Evolutionary conservation across 2,329 filamentous ascomycete genomes (phyloP).

Genomic region (Claviceps pazoutovae): DNA sequence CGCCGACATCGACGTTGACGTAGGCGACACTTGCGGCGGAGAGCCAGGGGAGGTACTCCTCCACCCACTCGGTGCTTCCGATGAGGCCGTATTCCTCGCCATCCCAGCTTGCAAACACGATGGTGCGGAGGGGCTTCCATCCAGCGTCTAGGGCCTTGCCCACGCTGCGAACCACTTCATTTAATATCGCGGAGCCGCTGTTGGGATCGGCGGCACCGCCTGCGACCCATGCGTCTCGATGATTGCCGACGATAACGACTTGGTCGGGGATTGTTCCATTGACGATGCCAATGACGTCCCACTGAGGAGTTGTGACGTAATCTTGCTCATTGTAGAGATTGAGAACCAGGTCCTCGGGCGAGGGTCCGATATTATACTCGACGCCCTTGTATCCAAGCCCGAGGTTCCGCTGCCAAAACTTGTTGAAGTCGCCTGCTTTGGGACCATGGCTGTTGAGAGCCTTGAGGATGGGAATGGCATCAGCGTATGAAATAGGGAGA

Average conservation of each 20-base stretch:
- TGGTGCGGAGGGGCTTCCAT: conserved; percentile 59
- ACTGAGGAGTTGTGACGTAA: conserved; percentile 68
- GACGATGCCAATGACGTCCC: conserved; percentile 86
- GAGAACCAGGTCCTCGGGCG: conserved; percentile 55
- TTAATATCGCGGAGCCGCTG: conserved; percentile 64
- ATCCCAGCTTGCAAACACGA: conserved; percentile 78
- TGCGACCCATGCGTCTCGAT: conserved; percentile 79
- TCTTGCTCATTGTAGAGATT: conserved; percentile 69
- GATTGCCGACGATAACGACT: conserved; percentile 82
- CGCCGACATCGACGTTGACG: conserved; percentile 71
- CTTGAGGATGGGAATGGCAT: conserved; percentile 77
- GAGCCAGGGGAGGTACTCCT: conserved; percentile 77
- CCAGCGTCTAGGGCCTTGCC: conserved; percentile 51
- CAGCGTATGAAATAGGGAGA: conserved; percentile 75
- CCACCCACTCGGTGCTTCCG: conserved; percentile 86
- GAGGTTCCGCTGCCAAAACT: conserved; percentile 54
- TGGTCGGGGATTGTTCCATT: conserved; percentile 78
- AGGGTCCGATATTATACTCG: conserved; percentile 72
- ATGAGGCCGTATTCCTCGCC: conserved; percentile 76
- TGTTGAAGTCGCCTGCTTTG: conserved; percentile 57
- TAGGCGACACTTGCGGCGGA: conserved; percentile 61
- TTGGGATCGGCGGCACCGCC: conserved; percentile 77
- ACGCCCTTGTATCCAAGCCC: conserved; percentile 71
- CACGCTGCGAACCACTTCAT: conserved; percentile 65
- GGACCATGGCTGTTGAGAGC: conserved; percentile 83